phyloP scores from a whole-genome alignment of 2,329 filamentous ascomycete genomes.

The Hypoxylon sp. region DNA sequence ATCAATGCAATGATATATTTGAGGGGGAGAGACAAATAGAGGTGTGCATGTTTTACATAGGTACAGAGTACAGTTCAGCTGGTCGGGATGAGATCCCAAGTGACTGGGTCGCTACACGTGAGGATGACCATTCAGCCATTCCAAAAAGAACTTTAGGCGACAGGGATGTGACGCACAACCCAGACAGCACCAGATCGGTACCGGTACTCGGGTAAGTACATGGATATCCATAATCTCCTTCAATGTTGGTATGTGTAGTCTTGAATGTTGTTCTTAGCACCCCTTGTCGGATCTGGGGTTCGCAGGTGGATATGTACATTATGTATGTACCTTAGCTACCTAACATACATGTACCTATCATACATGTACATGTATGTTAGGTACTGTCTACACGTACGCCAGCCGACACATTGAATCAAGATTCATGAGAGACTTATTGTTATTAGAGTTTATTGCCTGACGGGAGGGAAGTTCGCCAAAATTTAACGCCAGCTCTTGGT shows the following conservation, averaged over 20 bases:
- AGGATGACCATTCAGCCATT: constrained; percentile 39
- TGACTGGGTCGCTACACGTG: constrained; percentile 42
- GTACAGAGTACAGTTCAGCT: constrained; percentile 30
- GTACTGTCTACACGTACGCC: neutral
- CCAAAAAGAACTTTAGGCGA: constrained; percentile 32
- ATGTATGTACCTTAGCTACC: neutral
- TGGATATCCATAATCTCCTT: neutral
- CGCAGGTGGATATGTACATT: constrained; percentile 11
- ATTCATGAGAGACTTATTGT: neutral
- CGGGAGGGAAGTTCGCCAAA: constrained; percentile 15
- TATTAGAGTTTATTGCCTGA: neutral
- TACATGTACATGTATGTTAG: neutral
- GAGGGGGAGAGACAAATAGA: neutral
- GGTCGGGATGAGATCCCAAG: constrained; percentile 40
- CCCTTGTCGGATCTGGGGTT: constrained; percentile 41
- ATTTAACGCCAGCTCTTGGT: constrained; percentile 9
- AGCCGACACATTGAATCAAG: neutral
- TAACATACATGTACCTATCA: too few relatives aligned
- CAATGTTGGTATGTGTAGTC: neutral
- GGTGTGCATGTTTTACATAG: constrained; percentile 1
- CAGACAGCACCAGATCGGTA: constrained; percentile 9
- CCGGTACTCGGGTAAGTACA: constrained; percentile 18
- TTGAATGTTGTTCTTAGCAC: constrained; percentile 9
- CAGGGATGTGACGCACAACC: constrained; percentile 6
- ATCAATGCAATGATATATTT: constrained; percentile 13